Base-by-base conservation (phyloP, 192 early-diverging fungal genomes). In the Coemansia nantahalensis region DNA sequence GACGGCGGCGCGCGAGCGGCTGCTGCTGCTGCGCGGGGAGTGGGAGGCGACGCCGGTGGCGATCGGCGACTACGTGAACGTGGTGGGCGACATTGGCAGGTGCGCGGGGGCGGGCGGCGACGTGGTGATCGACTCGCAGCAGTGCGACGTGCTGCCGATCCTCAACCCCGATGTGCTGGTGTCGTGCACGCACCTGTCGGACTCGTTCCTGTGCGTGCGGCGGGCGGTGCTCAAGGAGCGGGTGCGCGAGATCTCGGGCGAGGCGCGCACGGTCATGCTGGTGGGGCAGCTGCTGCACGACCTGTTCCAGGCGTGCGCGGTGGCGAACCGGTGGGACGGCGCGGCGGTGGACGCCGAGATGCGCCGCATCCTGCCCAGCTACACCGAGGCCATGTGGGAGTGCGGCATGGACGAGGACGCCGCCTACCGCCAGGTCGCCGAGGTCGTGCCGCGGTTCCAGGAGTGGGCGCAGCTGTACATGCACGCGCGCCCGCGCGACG, bases 211-310 rank as follows among this genome's bases (percentile, higher is more conserved):
- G 0, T 98, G 95, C 58, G 51, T 87, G 17, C 82, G 95, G 6
- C 86, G 82, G 33, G 83, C 88, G 0, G 84, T 94, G 18, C 67
- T 98, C 9, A 79, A 90, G 35, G 82, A 84, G 41, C 77, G 87
- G 24, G 56, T 89, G 5, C 60, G 70, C 5, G 56, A 79, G 55
- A 62, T 58, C 50, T 36, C 42, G 22, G 70, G 71, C 18, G 73
- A 79, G n/a, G 73, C 68, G 3, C 78, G 62, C 15, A 67, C 80
- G 1, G 68, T 86, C 8, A 61, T 89, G 65, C 77, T 95, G 39
- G 75, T 84, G 32, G 94, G 94, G n/a, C 79, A 62, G 14, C 62
- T 98, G n/a, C 56, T 92, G 15, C 95, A 98, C 54, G 77, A 85
- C 21, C 52, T 94, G 9, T 83, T 94, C 51, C 92, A 97, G 51